phyloP scores from a whole-genome alignment of 163 green algal species.

The Scenedesmus sp. region DNA sequence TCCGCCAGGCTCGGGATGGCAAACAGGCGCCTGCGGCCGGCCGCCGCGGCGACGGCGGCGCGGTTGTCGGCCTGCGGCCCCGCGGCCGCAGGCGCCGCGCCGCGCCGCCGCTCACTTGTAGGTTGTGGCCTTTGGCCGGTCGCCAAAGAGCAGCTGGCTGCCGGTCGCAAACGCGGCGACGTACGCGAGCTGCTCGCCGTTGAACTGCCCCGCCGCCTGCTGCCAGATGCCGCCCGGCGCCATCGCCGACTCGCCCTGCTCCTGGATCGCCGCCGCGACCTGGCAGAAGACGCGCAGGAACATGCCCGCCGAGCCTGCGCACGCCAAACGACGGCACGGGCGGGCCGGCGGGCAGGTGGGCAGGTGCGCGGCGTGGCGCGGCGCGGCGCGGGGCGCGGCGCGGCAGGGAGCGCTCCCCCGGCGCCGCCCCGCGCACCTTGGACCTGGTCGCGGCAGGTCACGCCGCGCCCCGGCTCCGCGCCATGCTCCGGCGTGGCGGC shows the following conservation, averaged over 20 bases:
- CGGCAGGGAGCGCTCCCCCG: too few species aligned
- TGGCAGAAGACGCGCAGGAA: slow-evolving; percentile 62
- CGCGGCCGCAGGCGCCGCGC: neutral
- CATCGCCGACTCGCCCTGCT: slow-evolving; percentile 35
- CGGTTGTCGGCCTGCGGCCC: neutral
- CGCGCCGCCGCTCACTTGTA: slow-evolving; percentile 53
- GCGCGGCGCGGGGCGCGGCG: too few species aligned
- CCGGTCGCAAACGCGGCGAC: slow-evolving; percentile 71
- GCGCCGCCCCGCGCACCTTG: neutral
- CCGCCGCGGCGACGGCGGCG: neutral
- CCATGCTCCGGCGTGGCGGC: slow-evolving; percentile 69
- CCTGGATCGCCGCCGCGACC: slow-evolving; percentile 38
- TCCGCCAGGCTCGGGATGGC: slow-evolving; percentile 20
- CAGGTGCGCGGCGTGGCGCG: too few species aligned
- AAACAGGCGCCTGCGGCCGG: slow-evolving; percentile 20
- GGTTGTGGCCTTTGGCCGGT: slow-evolving; percentile 82
- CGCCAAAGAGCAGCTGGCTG: slow-evolving; percentile 72
- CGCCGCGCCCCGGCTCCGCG: slow-evolving; percentile 53
- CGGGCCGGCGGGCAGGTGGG: too few species aligned
- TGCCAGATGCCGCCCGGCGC: slow-evolving; percentile 30
- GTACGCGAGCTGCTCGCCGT: slow-evolving; percentile 83
- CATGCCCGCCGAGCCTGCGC: slow-evolving; percentile 48
- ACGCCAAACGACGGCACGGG: too few species aligned
- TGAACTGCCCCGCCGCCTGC: slow-evolving; percentile 57
- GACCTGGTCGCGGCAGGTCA: slow-evolving; percentile 53